Conservation (phyloP, 305 asterid genomes). For the Fraxinus floribunda region DNA sequence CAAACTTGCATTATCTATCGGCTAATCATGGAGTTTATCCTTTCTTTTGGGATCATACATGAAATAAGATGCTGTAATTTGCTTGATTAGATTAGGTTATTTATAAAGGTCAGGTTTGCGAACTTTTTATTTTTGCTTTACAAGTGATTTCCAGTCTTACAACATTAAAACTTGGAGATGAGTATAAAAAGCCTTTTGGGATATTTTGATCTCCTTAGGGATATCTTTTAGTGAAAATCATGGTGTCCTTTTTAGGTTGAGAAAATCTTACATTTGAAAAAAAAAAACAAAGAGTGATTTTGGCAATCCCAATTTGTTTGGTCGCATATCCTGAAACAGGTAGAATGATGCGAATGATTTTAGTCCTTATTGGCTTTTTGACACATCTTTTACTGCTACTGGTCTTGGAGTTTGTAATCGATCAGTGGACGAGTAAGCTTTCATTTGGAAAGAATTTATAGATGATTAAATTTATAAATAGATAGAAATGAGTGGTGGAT, state of each 20-base stretch:
- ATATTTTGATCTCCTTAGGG: not conserved
- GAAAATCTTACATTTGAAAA: not conserved
- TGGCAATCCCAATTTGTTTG: not conserved
- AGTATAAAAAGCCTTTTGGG: not conserved
- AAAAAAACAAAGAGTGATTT: not conserved
- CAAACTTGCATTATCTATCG: constrained; percentile 17
- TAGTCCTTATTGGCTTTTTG: not conserved
- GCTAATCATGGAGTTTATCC: not conserved
- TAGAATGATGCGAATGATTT: not conserved
- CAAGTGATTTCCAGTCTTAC: not conserved
- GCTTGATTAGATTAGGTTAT: not conserved
- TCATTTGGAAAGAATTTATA: not conserved
- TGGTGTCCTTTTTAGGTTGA: not conserved
- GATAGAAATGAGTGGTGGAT: not conserved
- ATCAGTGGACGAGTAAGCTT: not conserved
- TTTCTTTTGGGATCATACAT: not conserved
- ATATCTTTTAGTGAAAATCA: not conserved
- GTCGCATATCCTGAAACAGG: not conserved
- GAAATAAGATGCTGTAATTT: not conserved
- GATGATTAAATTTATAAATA: not conserved
- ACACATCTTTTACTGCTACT: not conserved
- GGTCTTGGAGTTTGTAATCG: not conserved
- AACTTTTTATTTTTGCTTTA: not conserved
- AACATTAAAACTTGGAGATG: not conserved
- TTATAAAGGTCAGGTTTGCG: not conserved